Percentiles rank a stretch among this genome's conserved stretches.
Conservation (phyloP, 768 basidiomycete genomes). For the Tylopilus sp. region DNA sequence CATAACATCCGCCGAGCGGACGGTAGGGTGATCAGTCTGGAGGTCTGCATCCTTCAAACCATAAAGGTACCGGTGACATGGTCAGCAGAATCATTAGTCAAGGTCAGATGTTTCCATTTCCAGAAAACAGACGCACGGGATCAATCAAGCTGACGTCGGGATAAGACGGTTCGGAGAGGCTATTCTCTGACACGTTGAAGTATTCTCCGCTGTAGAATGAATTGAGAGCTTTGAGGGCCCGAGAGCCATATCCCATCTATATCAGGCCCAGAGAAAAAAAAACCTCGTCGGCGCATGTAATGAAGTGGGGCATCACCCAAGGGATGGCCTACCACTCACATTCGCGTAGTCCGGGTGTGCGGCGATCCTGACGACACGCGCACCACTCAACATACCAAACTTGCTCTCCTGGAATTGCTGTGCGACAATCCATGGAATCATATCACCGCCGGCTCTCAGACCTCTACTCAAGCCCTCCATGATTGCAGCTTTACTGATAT, state of each 20-base stretch:
- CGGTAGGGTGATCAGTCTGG: conserved; percentile 71
- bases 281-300: background rate
- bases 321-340: conserved; percentile 45
- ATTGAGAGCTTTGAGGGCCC: conserved; percentile 83
- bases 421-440: conserved; percentile 96
- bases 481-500: conserved; percentile 81
- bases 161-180: conserved; percentile 48
- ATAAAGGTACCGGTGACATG: background rate
- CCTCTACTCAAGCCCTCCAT: conserved; percentile 85
- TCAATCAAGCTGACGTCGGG: conserved; percentile 53
- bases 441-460: conserved; percentile 84
- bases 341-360: conserved; percentile 94
- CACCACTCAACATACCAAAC: conserved; percentile 90
- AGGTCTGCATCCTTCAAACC: conserved; percentile 47
- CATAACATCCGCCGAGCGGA: conserved; percentile 77
- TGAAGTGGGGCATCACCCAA: background rate
- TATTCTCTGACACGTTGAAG: conserved; percentile 76
- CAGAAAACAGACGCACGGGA: conserved; percentile 32
- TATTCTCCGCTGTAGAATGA: conserved; percentile 92
- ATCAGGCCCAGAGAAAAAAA: background rate
- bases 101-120: background rate
- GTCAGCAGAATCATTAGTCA: background rate
- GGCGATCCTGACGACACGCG: conserved; percentile 87
- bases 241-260: conserved; percentile 96
- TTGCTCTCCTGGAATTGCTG: conserved; percentile 96